phyloP scores from a whole-genome alignment of 2,329 filamentous ascomycete species.

The Trichoderma endophyticum region DNA sequence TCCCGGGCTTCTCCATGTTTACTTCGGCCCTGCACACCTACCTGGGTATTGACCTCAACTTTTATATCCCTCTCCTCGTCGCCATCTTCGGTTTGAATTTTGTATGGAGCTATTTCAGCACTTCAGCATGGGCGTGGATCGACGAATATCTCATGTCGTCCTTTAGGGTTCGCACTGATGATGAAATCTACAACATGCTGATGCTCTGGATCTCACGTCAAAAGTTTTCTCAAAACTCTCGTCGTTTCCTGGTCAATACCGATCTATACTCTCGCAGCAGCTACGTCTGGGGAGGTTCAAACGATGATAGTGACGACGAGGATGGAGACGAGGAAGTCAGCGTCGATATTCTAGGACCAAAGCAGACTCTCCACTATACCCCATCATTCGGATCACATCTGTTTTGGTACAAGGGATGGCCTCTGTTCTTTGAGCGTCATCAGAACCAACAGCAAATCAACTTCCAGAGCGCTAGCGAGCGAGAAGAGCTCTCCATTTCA shows the following conservation, averaged over 20 bases:
- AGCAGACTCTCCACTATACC: slow-evolving; percentile 58
- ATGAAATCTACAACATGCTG: slow-evolving; percentile 70
- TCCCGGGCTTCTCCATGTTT: slow-evolving; percentile 62
- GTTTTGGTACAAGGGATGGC: slow-evolving; percentile 62
- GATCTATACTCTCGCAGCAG: slow-evolving; percentile 53
- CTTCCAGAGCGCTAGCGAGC: slow-evolving; percentile 45
- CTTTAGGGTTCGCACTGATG: slow-evolving; percentile 64
- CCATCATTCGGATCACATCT: slow-evolving; percentile 65
- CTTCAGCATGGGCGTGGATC: slow-evolving; percentile 46
- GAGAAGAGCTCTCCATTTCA: slow-evolving; percentile 58
- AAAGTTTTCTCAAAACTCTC: slow-evolving; percentile 56
- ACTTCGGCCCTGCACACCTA: slow-evolving; percentile 53
- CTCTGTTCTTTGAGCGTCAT: slow-evolving; percentile 56
- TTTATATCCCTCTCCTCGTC: slow-evolving; percentile 59
- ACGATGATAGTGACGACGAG: slow-evolving; percentile 43
- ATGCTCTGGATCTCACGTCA: slow-evolving; percentile 68
- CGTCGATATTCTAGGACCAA: slow-evolving; percentile 35
- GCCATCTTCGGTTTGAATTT: slow-evolving; percentile 48
- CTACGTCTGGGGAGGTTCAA: slow-evolving; percentile 46
- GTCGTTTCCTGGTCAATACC: slow-evolving; percentile 63
- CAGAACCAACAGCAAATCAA: slow-evolving; percentile 44
- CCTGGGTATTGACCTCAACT: slow-evolving; percentile 58
- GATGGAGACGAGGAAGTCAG: slow-evolving; percentile 28
- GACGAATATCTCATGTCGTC: slow-evolving; percentile 60
- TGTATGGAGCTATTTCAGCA: slow-evolving; percentile 51